A percentile compares a stretch with the other conserved stretches of the same genome.
These are phyloP conservation scores for Pestalotiopsis sp. DNA, from an alignment of 2,329 filamentous ascomycete genomes.

Conservation along the genomic window DNA sequence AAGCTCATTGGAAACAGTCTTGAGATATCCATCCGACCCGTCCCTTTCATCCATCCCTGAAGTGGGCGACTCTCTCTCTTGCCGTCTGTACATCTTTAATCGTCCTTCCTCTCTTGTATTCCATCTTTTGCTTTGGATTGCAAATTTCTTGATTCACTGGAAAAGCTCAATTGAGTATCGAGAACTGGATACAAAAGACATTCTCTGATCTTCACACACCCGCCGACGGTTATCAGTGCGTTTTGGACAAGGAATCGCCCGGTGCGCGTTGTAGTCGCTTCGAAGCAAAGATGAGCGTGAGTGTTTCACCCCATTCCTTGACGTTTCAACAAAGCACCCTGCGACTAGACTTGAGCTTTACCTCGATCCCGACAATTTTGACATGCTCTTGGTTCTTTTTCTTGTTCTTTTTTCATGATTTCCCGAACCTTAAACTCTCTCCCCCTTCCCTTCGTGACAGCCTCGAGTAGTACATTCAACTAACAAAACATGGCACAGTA, in stretches of 20 bases:
- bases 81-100: not conserved
- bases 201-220: not conserved
- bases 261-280: not conserved
- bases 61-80: not conserved
- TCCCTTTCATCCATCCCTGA: not conserved
- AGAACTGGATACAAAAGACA: not conserved
- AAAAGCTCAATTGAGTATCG: too few relatives aligned
- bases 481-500: constrained; percentile 51
- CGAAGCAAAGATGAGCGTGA: constrained; percentile 49
- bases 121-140: not conserved
- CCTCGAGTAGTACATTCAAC: constrained; percentile 22
- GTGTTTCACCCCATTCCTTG: constrained; percentile 37
- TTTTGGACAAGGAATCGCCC: constrained; percentile 1
- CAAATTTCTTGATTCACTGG: not conserved
- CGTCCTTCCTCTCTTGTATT: not conserved
- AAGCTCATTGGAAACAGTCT: constrained; percentile 7
- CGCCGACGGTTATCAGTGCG: not conserved
- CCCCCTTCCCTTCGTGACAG: constrained; percentile 24
- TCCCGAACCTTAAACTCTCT: constrained; percentile 10
- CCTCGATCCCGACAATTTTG: not conserved
- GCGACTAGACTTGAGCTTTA: constrained; percentile 6
- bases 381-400: not conserved
- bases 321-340: constrained; percentile 25
- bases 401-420: not conserved
- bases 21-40: not conserved